These are phyloP conservation scores for Suhomyces guaymorum DNA, from an alignment of 1,139 yeast genomes.

Conservation along the genomic window DNA sequence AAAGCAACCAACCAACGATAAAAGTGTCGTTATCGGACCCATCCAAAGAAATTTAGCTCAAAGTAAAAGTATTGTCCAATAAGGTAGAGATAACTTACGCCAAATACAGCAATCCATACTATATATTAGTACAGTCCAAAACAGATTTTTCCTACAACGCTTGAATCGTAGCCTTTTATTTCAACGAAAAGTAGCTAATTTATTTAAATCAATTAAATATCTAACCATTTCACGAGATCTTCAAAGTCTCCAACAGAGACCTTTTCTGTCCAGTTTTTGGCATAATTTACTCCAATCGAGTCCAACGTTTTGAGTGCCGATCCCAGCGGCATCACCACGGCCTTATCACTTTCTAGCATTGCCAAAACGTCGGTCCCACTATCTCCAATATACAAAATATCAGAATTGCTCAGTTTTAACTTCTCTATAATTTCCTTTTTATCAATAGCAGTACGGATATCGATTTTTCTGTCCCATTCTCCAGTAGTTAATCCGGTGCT, in stretches of 20 bases:
- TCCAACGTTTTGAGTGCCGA: constrained; percentile 5
- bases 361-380: constrained; percentile 63
- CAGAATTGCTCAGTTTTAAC: constrained; percentile 19
- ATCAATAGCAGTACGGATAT: constrained; percentile 58
- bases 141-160: not conserved
- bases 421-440: constrained; percentile 37
- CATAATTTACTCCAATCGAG: constrained; percentile 2
- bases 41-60: too few species aligned
- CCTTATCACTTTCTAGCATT: constrained; percentile 49
- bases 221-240: constrained; percentile 1
- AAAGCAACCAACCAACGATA: too few species aligned
- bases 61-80: too few species aligned
- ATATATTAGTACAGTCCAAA: not conserved
- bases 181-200: not conserved
- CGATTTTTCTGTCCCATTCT: constrained; percentile 22
- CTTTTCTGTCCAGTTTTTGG: not conserved
- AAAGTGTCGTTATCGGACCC: too few species aligned
- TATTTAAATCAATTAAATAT: not conserved
- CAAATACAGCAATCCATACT: too few species aligned
- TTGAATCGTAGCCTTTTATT: not conserved
- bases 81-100: too few species aligned
- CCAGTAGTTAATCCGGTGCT: constrained; percentile 42
- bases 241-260: constrained; percentile 6
- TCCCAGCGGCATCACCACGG: constrained; percentile 40
- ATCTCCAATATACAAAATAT: constrained; percentile 60